Evolutionary conservation across 1,284 basidiomycete genomes (phyloP), one percentile per base, ranked within the genome.

Genomic region (Ganoderma meredithae): DNA sequence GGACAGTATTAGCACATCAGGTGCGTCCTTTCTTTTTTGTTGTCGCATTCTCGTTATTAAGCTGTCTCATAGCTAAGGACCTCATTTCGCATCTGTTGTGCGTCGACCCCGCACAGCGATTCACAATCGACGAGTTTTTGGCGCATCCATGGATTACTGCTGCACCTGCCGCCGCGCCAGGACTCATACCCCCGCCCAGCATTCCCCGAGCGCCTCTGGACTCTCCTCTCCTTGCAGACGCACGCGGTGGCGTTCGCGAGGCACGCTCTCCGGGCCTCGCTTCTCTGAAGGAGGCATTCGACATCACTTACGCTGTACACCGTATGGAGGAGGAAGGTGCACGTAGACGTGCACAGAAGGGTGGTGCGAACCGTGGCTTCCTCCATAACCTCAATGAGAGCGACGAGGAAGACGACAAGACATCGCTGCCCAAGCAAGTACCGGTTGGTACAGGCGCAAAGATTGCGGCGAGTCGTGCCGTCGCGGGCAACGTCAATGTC

Each of bases 241-340:
- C 91, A 17, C 91, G 92, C 60, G 93, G 92, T 66, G 91, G 90
- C 90, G 90, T 77, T n/a, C 86, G 89, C 63, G 94, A 96, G 75
- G 94, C 92, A 58, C 92, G 95, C 65, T 98, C 96, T 63, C 98
- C 98, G 1, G 97, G 97, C 44, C 80, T 99, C 55, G 91, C 94
- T 0, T 90, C 91, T 0, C 90, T 99, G 80, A 99, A 98, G 79
- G 98, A 99, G 79, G 97, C 98, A 1, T 99, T 99, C 79, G 98
- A 99, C 79, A 93, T 99, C 74, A 98, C 98, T 0, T 99, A 99
- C 79, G 98, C 98, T 13, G 97, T 99, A 0, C 98, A 99, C 81
- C 91, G 98, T 25, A 98, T 98, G 95, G 97, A 99, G 79, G 98
- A 99, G 81, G 98, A 99, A 81, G 96, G 96, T 31, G 93, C 94